Evolutionary conservation across 2,329 filamentous ascomycete species (phyloP).

Genomic region (Monosporascus sp.): DNA sequence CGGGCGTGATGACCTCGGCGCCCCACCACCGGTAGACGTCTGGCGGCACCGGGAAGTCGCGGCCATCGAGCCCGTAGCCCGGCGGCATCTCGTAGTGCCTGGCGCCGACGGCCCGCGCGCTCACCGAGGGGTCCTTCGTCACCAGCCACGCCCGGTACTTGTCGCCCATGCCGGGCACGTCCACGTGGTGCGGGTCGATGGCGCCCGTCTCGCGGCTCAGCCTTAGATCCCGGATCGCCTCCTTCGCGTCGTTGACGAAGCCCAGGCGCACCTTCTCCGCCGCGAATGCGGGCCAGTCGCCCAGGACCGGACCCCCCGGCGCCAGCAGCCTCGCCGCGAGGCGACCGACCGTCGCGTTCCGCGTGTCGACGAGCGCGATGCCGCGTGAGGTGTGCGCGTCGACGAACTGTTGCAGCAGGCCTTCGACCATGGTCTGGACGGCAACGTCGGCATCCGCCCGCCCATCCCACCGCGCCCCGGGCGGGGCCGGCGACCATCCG

Average conservation of each 20-base stretch:
- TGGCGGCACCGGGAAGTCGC: neutral
- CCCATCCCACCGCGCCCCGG: too few species aligned
- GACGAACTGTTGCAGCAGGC: too few species aligned
- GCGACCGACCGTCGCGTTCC: too few species aligned
- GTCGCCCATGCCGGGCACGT: neutral
- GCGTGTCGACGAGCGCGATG: too few species aligned
- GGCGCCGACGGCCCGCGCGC: too few species aligned
- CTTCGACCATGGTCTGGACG: too few species aligned
- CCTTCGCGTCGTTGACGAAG: neutral
- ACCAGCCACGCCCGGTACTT: neutral
- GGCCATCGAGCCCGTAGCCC: neutral
- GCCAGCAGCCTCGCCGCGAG: too few species aligned
- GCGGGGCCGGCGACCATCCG: too few species aligned
- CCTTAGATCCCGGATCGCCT: neutral
- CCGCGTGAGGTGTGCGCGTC: too few species aligned
- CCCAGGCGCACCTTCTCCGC: neutral
- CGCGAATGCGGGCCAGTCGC: too few species aligned
- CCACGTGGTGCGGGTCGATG: neutral
- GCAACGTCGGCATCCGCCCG: too few species aligned
- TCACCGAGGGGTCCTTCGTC: neutral
- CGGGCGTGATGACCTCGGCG: slow-evolving; percentile 12
- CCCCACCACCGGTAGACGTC: neutral
- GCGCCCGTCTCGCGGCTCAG: neutral
- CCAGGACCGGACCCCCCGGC: too few species aligned
- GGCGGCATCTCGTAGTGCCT: neutral